A percentile compares a stretch with the other conserved stretches of the same genome.
phyloP scores from a whole-genome alignment of 1,284 basidiomycete species.

The Entoloma clypeatum region DNA sequence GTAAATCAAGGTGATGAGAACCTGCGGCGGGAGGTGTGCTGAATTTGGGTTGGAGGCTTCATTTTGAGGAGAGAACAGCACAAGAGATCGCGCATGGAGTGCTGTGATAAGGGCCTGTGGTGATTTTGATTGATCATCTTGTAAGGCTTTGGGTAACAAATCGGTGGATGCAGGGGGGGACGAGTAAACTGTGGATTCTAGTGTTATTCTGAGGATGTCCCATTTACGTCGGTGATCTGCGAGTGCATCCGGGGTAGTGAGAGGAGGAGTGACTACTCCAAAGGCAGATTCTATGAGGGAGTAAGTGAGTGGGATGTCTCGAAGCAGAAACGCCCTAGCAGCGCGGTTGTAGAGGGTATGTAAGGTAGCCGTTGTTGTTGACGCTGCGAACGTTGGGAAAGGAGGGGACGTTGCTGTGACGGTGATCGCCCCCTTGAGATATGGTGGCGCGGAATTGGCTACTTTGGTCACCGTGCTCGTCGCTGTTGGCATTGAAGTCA shows the following conservation, averaged over 20 bases:
- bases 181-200: constrained; percentile 69
- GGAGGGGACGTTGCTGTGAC: constrained; percentile 14
- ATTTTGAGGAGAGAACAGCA: constrained; percentile 56
- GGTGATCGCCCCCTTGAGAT: constrained; percentile 26
- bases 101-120: constrained; percentile 54
- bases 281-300: constrained; percentile 68
- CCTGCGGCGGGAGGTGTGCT: constrained; percentile 60
- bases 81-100: constrained; percentile 60
- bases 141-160: constrained; percentile 46
- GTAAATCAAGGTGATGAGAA: constrained; percentile 64
- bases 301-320: constrained; percentile 60
- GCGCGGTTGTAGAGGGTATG: constrained; percentile 71
- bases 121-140: constrained; percentile 50
- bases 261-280: constrained; percentile 51
- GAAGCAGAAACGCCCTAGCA: constrained; percentile 69
- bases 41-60: constrained; percentile 39
- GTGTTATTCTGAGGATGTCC: constrained; percentile 78
- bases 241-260: constrained; percentile 43
- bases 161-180: constrained; percentile 45
- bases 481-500: constrained; percentile 38
- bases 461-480: constrained; percentile 33
- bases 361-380: constrained; percentile 47
- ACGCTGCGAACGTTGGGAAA: constrained; percentile 20
- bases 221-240: constrained; percentile 65
- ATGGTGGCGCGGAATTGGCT: constrained; percentile 21